These are phyloP conservation scores for Choiromyces venosus DNA, from an alignment of 495 filamentous ascomycete genomes.

Conservation along the genomic window DNA sequence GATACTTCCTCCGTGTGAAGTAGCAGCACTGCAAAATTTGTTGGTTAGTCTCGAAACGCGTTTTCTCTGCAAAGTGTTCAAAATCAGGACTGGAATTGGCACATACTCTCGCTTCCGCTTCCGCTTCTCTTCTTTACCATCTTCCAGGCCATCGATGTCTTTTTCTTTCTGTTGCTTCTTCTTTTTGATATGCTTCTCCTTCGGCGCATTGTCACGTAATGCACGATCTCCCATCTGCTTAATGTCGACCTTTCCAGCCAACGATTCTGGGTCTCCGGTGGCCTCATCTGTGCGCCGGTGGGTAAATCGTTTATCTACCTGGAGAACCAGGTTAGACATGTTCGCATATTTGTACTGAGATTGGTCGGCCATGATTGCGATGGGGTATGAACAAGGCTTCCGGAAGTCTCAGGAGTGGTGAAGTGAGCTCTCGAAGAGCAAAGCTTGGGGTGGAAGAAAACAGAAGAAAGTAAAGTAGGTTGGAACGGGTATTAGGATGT, in stretches of 20 bases:
- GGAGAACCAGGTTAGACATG: constrained; percentile 99
- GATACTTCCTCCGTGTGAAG: constrained; percentile 67
- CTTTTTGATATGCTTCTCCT: constrained; percentile 64
- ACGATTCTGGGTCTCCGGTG: constrained; percentile 94
- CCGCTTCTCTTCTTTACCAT: constrained; percentile 84
- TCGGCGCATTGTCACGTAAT: constrained; percentile 70
- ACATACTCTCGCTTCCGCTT: constrained; percentile 62
- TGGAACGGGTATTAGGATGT: neutral
- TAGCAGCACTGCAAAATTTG: constrained; percentile 47
- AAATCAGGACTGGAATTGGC: neutral
- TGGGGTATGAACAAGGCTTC: neutral
- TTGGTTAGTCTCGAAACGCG: constrained; percentile 9
- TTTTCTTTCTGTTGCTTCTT: constrained; percentile 55
- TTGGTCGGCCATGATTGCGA: constrained; percentile 70
- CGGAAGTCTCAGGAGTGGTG: neutral
- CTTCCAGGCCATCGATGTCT: constrained; percentile 66
- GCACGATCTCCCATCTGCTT: constrained; percentile 87
- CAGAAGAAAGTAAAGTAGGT: neutral
- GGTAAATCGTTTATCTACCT: constrained; percentile 95
- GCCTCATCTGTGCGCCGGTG: constrained; percentile 80
- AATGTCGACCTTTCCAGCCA: constrained; percentile 87
- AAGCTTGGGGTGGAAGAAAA: neutral
- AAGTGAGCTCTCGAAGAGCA: neutral
- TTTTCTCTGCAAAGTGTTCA: neutral
- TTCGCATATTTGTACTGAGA: constrained; percentile 99